Conservation (phyloP, 2,329 filamentous ascomycete genomes). For the Scortechinia acanthostroma region DNA sequence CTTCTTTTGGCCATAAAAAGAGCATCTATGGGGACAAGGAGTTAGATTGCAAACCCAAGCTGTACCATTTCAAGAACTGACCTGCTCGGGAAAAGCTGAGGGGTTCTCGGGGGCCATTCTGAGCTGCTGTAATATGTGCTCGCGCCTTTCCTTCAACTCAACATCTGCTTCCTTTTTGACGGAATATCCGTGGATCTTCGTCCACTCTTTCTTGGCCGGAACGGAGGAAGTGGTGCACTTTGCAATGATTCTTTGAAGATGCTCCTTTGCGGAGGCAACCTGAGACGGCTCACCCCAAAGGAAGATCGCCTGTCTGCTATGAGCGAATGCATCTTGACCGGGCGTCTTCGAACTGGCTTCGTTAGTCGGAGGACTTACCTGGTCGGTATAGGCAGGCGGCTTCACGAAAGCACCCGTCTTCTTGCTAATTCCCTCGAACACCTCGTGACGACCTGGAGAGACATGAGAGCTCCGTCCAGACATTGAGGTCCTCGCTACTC, state of each 20-base stretch:
- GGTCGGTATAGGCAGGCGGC: background rate
- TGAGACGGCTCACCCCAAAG: background rate
- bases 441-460: background rate
- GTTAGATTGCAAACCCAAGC: background rate
- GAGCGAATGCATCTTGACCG: background rate
- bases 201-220: background rate
- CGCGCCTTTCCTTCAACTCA: background rate
- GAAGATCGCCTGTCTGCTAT: background rate
- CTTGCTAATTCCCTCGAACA: background rate
- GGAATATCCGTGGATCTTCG: background rate
- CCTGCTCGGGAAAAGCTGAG: background rate
- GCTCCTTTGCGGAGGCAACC: background rate
- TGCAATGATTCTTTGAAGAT: background rate
- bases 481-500: too few species aligned
- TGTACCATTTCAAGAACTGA: too few species aligned
- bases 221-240: background rate
- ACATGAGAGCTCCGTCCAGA: too few species aligned
- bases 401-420: constrained; percentile 1
- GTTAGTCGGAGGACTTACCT: background rate
- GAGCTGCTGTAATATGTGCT: background rate
- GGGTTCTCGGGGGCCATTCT: background rate
- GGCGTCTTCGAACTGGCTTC: too few species aligned
- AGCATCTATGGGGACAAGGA: background rate
- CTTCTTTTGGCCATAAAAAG: background rate
- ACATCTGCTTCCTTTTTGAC: background rate